Evolutionary conservation across 2,329 filamentous ascomycete genomes (phyloP), one percentile per base, ranked within the genome.

Genomic region (Monilinia aucupariae): DNA sequence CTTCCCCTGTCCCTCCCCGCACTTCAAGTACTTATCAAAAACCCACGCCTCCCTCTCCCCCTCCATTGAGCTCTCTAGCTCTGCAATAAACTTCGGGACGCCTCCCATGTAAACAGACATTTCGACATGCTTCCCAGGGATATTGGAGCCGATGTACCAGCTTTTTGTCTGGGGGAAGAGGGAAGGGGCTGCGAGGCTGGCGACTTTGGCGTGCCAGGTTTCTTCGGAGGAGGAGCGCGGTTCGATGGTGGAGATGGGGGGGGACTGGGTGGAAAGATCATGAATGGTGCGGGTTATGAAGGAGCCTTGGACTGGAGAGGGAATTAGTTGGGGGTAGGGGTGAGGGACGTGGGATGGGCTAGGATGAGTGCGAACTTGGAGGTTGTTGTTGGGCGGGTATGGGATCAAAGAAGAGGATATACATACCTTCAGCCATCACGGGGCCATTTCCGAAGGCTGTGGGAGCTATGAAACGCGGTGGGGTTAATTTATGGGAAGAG

Each of bases 71-170:
- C 32, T 20, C 17, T 53, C 25, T 9, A 52, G 27, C 39, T 54
- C 50, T 12, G 17, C 43, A 15, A 53, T 22, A 37, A 30, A 61
- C 39, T 7, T 20, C 15, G 37, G 49, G 13, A 48, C 27, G 15
- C 59, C 49, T 22, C 50, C 49, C 20, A 61, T 6, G 43, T 32
- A 51, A 45, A 30, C 5, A 5, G 9, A 15, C 37, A 47, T 9
- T n/a, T 53, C 25, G 2, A 20, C n/a, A 5, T 37, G 32, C 30
- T 54, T 61, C 12, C 59, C 59, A 8, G 59, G 59, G 10, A 61
- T 53, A 43, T 61, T 52, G 9, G 48, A 22, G n/a, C 50, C 41
- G 25, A 37, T 32, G 8, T 61, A 61, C 37, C 39, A 61, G 25
- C 49, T 47, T 17, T 53, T 47, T 10, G 59, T 37, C 4, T 8